phyloP scores from a whole-genome alignment of 306 rosid species.

The Vigna trinervia region DNA sequence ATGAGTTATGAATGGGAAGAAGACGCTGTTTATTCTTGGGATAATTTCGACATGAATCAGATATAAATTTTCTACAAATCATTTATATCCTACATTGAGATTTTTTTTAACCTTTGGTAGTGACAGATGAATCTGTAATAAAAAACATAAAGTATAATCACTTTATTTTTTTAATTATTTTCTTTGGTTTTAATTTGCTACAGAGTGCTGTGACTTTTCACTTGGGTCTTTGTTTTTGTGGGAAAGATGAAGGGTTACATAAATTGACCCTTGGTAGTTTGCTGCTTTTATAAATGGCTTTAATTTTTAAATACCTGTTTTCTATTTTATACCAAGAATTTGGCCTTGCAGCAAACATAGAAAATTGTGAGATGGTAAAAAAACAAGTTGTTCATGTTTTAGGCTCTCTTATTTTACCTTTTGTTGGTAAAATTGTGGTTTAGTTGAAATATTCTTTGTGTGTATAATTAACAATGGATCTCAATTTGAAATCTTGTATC shows the following conservation, averaged over 20 bases:
- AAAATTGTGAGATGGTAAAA: constrained; percentile 11
- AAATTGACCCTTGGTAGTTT: background rate
- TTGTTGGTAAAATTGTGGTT: constrained; percentile 1
- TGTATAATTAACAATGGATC: constrained; percentile 15
- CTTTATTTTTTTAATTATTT: background rate
- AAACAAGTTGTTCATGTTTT: constrained; percentile 32
- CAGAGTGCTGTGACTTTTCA: background rate
- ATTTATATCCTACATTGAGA: background rate
- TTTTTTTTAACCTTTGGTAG: background rate
- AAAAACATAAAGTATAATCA: background rate
- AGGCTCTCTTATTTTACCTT: constrained; percentile 1
- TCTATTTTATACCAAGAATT: constrained; percentile 14
- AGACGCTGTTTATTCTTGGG: constrained; percentile 9
- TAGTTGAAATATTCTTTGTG: background rate
- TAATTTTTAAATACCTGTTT: constrained; percentile 7
- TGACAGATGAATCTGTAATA: background rate
- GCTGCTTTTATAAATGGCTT: constrained; percentile 1
- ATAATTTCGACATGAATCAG: background rate
- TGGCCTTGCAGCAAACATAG: constrained; percentile 16
- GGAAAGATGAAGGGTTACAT: background rate
- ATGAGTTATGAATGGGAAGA: too few relatives aligned
- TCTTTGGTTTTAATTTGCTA: background rate
- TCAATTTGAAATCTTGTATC: constrained; percentile 12
- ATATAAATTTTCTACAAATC: background rate
- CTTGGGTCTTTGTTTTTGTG: background rate